phyloP scores from a whole-genome alignment of 805 yeast genomes.

The Candida caryicola region DNA sequence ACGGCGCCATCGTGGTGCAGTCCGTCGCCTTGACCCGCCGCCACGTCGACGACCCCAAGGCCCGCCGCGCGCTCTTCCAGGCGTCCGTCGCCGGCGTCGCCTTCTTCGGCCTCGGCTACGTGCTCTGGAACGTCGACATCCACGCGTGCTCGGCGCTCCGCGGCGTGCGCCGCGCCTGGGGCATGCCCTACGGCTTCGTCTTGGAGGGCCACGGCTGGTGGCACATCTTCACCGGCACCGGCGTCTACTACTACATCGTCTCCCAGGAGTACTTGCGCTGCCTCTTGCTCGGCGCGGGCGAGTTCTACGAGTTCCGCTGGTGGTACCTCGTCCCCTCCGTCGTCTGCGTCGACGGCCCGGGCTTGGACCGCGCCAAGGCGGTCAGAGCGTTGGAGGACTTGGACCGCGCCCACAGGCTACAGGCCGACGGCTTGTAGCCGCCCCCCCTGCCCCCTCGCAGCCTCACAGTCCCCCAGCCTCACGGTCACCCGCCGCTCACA shows the following conservation, averaged over 20 bases:
- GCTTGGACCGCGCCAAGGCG: slow-evolving; percentile 19
- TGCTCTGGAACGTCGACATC: slow-evolving; percentile 87
- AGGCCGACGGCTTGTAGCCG: too few relatives aligned
- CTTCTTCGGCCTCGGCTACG: slow-evolving; percentile 69
- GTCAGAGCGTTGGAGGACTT: slow-evolving; percentile 15
- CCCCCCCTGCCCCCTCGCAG: too few relatives aligned
- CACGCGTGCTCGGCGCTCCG: slow-evolving; percentile 67
- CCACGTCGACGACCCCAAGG: slow-evolving; percentile 50
- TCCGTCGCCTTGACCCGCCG: slow-evolving; percentile 50
- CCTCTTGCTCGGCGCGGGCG: slow-evolving; percentile 56
- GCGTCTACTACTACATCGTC: slow-evolving; percentile 81
- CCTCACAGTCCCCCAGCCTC: too few relatives aligned
- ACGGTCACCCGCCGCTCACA: too few relatives aligned
- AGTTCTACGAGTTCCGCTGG: slow-evolving; percentile 58
- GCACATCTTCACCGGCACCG: slow-evolving; percentile 85
- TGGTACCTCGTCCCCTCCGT: slow-evolving; percentile 42
- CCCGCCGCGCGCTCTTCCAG: slow-evolving; percentile 47
- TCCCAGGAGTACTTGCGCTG: slow-evolving; percentile 74
- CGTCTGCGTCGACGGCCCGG: slow-evolving; percentile 20
- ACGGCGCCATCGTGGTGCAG: slow-evolving; percentile 65
- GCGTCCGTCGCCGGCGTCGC: slow-evolving; percentile 60
- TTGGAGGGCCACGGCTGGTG: slow-evolving; percentile 98
- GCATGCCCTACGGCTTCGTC: slow-evolving; percentile 82
- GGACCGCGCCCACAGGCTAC: slow-evolving; percentile 4
- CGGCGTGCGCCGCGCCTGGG: slow-evolving; percentile 55